Conservation (phyloP, 768 basidiomycete species). For the Boletellus ananas region DNA sequence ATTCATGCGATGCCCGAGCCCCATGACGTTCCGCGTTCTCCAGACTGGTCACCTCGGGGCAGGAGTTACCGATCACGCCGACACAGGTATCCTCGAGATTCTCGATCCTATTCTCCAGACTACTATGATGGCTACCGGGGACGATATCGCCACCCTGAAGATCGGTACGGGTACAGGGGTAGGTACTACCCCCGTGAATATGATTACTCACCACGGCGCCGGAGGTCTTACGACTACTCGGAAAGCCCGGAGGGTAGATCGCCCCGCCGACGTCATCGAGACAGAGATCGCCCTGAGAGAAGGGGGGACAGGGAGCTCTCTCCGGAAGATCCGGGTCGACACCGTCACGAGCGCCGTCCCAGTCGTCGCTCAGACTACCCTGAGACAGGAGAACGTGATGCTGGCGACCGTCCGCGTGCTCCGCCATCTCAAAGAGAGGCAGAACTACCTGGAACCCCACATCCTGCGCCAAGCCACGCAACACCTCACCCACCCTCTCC, state of each 20-base stretch:
- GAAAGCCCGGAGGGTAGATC: slow-evolving; percentile 8
- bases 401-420: slow-evolving; percentile 12
- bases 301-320: slow-evolving; percentile 2
- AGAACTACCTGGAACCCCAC: slow-evolving; percentile 4
- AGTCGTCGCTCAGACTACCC: slow-evolving; percentile 14
- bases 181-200: slow-evolving; percentile 15
- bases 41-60: background rate
- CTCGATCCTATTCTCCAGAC: slow-evolving; percentile 24
- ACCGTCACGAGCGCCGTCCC: slow-evolving; percentile 5
- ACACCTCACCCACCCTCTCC: slow-evolving; percentile 18
- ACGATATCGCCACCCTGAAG: slow-evolving; percentile 12
- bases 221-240: background rate
- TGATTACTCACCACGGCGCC: slow-evolving; percentile 6
- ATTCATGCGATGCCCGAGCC: slow-evolving; percentile 20
- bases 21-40: slow-evolving; percentile 9
- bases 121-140: slow-evolving; percentile 1
- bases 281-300: background rate
- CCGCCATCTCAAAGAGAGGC: slow-evolving; percentile 14
- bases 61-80: background rate
- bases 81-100: slow-evolving; percentile 9
- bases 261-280: background rate
- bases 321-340: slow-evolving; percentile 10
- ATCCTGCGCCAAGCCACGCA: background rate
- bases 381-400: slow-evolving; percentile 11
- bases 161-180: slow-evolving; percentile 10